Conservation (phyloP, 2,329 filamentous ascomycete genomes). For the Colletotrichum magnum region DNA sequence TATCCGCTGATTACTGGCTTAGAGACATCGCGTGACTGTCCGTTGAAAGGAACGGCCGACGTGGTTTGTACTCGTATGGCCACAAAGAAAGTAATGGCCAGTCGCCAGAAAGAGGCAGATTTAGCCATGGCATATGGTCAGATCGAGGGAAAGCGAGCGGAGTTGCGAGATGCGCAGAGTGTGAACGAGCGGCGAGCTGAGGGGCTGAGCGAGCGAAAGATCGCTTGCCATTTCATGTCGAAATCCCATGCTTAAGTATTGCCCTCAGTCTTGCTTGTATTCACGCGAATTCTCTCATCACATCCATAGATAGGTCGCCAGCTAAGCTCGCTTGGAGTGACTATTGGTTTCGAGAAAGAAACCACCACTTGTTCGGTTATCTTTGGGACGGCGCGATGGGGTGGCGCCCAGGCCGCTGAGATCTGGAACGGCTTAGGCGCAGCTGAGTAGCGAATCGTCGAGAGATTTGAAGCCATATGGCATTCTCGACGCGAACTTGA, state of each 20-base stretch:
- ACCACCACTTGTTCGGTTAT: no score
- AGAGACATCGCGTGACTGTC: slow-evolving; percentile 5
- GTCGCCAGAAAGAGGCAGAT: neutral
- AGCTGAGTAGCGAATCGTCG: neutral
- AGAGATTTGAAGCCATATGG: no score
- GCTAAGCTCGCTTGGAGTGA: no score
- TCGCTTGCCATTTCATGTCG: neutral
- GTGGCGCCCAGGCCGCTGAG: neutral
- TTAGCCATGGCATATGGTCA: neutral
- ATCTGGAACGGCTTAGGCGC: neutral
- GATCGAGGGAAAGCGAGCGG: neutral
- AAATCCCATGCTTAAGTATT: neutral
- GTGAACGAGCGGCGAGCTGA: neutral
- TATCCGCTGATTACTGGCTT: slow-evolving; percentile 3
- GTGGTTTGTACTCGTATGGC: neutral
- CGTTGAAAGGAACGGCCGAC: slow-evolving; percentile 10
- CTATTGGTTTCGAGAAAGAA: no score
- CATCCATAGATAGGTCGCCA: neutral
- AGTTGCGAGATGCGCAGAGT: slow-evolving; percentile 4
- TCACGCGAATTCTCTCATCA: neutral
- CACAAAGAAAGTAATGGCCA: neutral
- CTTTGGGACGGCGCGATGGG: no score
- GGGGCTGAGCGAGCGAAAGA: neutral
- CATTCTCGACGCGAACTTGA: neutral
- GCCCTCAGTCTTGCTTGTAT: no score